phyloP scores from a whole-genome alignment of 2,329 filamentous ascomycete species.

The Raffaelea albimanens region DNA sequence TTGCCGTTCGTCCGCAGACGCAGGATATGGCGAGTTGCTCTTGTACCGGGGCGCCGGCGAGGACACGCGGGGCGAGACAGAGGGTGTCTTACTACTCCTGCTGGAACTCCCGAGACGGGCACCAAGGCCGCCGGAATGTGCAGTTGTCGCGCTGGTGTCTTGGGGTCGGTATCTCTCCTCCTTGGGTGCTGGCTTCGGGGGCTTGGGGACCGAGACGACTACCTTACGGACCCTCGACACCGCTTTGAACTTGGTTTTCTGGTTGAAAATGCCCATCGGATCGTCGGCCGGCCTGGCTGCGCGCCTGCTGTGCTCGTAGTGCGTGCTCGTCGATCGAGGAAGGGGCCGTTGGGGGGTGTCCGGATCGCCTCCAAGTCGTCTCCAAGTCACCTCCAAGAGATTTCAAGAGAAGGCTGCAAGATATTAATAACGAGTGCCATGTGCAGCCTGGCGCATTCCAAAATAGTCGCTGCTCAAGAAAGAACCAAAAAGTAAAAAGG shows the following conservation, averaged over 20 bases:
- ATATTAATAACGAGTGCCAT: no score
- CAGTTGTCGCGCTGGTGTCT: background rate
- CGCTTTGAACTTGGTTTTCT: constrained; percentile 41
- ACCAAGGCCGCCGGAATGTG: constrained; percentile 19
- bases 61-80: constrained; percentile 15
- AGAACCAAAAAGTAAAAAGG: background rate
- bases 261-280: constrained; percentile 30
- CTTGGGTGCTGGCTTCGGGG: constrained; percentile 26
- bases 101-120: constrained; percentile 22
- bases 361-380: no score
- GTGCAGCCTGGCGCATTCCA: no score
- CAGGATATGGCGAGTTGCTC: constrained; percentile 25
- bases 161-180: background rate
- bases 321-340: no score
- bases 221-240: constrained; percentile 42
- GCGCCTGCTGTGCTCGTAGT: no score
- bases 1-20: constrained; percentile 20
- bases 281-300: background rate
- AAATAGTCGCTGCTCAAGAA: background rate
- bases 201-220: constrained; percentile 37
- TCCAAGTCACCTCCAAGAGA: no score
- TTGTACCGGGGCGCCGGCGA: constrained; percentile 7
- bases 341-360: no score
- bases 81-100: constrained; percentile 22
- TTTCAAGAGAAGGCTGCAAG: no score